Evolutionary conservation across 2,329 filamentous ascomycete genomes (phyloP), one percentile per base, ranked within the genome.

Genomic region (Exophiala lecanii-corni): DNA sequence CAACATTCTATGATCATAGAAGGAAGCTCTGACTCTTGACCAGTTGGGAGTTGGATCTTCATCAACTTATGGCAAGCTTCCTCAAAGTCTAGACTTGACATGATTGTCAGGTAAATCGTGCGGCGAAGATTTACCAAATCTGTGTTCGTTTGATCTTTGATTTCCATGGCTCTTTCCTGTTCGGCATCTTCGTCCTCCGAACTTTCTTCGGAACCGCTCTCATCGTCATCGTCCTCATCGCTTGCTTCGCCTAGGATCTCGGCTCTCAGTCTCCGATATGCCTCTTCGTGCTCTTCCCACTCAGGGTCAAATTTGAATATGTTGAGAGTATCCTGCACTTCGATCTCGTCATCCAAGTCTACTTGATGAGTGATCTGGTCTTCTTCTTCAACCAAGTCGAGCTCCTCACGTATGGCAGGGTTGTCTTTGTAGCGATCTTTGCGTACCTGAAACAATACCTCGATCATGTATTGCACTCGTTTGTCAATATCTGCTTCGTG

Each of bases 401-500:
- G 71, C 62, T 98, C 92, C 61, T 96, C 89, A 63, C 82, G 89
- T 57, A 97, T 73, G 1, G 89, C 83, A 13, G 84, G 88, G 58
- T 97, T 89, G 58, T 97, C 89, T 70, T 95, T 95, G 73, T 94
- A 98, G 58, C 85, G 85, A 67, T 97, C 91, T 67, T 96, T 95
- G 51, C 92, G 80, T 43, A 96, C 84, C 68, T 98, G 89, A 63
- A 98, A 98, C 32, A 98, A 70, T 4, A 97, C 92, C 64, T 98
- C 92, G 44, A 98, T 91, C 86, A 95, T 95, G 67, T 97, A 98
- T 68, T 98, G 92, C n/a, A 91, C 89, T 53, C 92, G 79, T 73
- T 95, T 96, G 62, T 97, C 91, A 62, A 98, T 95, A 60, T 92
- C 89, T 33, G 89, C 89, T 65, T 98, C 92, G 69, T 98, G 91